Percentiles rank a stretch among this genome's conserved stretches.
Evolutionary conservation across 768 basidiomycete genomes (phyloP).

Genomic region (Hemileccinum impolitum): DNA sequence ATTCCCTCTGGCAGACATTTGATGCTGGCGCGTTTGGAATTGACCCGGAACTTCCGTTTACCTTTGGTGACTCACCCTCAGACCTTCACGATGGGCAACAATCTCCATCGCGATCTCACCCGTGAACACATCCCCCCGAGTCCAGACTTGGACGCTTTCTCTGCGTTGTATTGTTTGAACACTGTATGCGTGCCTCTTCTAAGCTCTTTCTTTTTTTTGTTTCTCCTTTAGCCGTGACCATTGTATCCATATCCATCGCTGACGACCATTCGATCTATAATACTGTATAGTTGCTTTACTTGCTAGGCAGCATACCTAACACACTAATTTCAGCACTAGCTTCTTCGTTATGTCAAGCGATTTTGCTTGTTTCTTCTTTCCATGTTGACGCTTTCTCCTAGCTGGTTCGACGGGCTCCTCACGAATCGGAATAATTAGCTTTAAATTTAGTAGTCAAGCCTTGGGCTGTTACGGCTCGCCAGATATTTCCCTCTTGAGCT

Average conservation of each 20-base stretch:
- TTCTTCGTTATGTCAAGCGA: conserved; percentile 5
- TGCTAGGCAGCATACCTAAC: conserved; percentile 25
- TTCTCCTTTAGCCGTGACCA: conserved; percentile 8
- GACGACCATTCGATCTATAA: conserved; percentile 13
- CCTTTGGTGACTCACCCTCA: conserved; percentile 37
- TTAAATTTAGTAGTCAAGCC: too few species aligned
- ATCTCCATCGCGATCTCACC: conserved; percentile 23
- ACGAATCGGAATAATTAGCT: conserved; percentile 9
- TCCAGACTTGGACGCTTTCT: neutral
- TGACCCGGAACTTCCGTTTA: conserved; percentile 77
- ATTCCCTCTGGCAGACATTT: conserved; percentile 54
- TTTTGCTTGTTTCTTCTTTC: neutral
- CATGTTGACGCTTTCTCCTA: conserved; percentile 9
- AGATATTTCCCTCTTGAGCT: too few species aligned
- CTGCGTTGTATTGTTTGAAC: conserved; percentile 11
- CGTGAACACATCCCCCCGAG: conserved; percentile 9
- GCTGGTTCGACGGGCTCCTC: neutral
- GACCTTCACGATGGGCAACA: conserved; percentile 30
- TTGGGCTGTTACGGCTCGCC: too few species aligned
- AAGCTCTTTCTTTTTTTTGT: neutral
- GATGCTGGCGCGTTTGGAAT: conserved; percentile 72
- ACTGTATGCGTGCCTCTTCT: conserved; percentile 13
- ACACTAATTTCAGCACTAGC: conserved; percentile 21
- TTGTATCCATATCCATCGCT: conserved; percentile 32
- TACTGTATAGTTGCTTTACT: conserved; percentile 28